phyloP scores from a whole-genome alignment of 257 asterid genomes.

The Salvia rosmarinus region DNA sequence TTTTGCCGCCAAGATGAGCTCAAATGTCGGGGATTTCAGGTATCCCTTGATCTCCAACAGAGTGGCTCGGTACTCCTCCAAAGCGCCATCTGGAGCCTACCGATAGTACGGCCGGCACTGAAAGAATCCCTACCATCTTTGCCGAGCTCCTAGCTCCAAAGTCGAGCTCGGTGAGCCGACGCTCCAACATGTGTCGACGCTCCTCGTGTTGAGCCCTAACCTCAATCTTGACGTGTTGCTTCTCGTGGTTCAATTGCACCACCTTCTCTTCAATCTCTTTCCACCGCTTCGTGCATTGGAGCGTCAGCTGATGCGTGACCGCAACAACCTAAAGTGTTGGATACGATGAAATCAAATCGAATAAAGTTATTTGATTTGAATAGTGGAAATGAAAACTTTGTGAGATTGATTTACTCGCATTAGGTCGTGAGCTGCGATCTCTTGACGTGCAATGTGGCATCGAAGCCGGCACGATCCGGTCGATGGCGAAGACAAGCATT shows the following conservation, averaged over 20 bases:
- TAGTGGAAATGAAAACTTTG: neutral
- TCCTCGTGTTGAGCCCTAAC: neutral
- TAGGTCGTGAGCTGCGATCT: slow-evolving; percentile 19
- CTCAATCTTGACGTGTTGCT: neutral
- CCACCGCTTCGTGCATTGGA: neutral
- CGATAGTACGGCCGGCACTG: slow-evolving; percentile 25
- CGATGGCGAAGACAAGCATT: slow-evolving; percentile 16
- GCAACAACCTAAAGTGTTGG: neutral
- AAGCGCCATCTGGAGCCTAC: slow-evolving; percentile 2
- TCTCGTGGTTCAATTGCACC: neutral
- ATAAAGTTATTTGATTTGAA: neutral
- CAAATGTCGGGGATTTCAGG: slow-evolving; percentile 1
- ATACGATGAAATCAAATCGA: neutral
- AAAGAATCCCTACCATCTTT: neutral
- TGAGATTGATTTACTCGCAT: slow-evolving; percentile 13
- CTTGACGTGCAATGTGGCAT: neutral
- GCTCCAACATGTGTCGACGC: neutral
- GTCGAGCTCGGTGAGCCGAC: neutral
- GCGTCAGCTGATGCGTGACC: slow-evolving; percentile 18
- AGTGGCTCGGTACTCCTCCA: slow-evolving; percentile 16
- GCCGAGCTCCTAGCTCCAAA: slow-evolving; percentile 13
- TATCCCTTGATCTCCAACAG: slow-evolving; percentile 1
- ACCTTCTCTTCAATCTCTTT: neutral
- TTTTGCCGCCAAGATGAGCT: neutral
- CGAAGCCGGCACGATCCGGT: neutral